Evolutionary conservation across 1,284 basidiomycete genomes (phyloP).

Genomic region (Phenoliferia sp.): DNA sequence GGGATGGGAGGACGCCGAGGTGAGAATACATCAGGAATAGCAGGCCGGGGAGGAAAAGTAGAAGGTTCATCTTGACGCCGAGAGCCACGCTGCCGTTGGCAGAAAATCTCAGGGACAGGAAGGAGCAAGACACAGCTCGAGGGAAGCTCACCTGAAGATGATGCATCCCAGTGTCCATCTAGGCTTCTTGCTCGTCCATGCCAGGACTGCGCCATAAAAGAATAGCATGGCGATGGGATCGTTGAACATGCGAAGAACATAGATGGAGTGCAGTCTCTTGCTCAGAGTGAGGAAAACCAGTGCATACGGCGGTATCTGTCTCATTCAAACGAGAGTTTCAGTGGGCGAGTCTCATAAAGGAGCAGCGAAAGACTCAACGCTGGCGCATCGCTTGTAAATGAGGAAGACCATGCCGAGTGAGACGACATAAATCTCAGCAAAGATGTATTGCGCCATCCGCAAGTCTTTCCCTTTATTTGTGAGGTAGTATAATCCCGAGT

Average conservation of each 20-base stretch:
- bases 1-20: slow-evolving; percentile 47
- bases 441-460: slow-evolving; percentile 68
- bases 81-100: slow-evolving; percentile 61
- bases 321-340: neutral
- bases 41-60: slow-evolving; percentile 87
- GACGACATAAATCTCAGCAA: slow-evolving; percentile 63
- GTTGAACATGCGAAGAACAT: slow-evolving; percentile 87
- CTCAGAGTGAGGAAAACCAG: slow-evolving; percentile 73
- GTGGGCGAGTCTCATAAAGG: slow-evolving; percentile 39
- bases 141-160: slow-evolving; percentile 61
- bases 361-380: slow-evolving; percentile 5
- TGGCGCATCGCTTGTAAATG: slow-evolving; percentile 54
- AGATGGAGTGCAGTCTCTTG: slow-evolving; percentile 92
- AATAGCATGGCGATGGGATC: slow-evolving; percentile 78
- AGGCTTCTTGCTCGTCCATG: slow-evolving; percentile 36
- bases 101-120: neutral
- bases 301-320: slow-evolving; percentile 66
- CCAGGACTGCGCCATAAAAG: slow-evolving; percentile 45
- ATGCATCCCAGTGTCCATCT: slow-evolving; percentile 60
- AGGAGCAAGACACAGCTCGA: neutral
- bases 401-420: slow-evolving; percentile 61
- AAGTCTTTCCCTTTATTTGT: slow-evolving; percentile 63
- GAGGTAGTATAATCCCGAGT: slow-evolving; percentile 63
- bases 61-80: slow-evolving; percentile 92
- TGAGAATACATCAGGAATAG: slow-evolving; percentile 77